Percentiles rank a stretch among this genome's conserved stretches.
These are phyloP conservation scores for Citrus medica DNA, from an alignment of 345 rosid genomes.

Conservation along the genomic window DNA sequence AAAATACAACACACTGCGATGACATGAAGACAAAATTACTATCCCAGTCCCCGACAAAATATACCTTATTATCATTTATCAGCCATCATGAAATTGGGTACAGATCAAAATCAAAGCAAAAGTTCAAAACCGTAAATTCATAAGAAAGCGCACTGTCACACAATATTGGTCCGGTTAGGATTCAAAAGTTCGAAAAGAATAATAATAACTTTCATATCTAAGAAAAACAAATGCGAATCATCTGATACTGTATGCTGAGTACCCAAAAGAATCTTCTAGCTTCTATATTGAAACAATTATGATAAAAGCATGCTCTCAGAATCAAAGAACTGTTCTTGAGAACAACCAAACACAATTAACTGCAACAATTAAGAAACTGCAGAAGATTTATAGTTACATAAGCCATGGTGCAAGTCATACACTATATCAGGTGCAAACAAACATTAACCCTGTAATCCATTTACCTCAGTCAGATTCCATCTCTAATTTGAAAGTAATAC, in stretches of 20 bases:
- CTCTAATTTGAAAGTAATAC: background rate
- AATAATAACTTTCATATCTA: background rate
- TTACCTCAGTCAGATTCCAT: background rate
- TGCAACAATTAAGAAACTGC: background rate
- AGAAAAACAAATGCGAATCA: background rate
- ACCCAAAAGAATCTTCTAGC: background rate
- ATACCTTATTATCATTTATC: background rate
- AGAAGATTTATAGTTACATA: background rate
- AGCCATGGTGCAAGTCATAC: background rate
- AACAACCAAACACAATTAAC: background rate
- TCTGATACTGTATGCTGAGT: background rate
- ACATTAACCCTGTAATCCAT: background rate
- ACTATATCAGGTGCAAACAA: background rate
- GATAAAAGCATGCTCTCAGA: background rate
- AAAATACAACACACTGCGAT: background rate
- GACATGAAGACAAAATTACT: background rate
- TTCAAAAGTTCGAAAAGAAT: background rate
- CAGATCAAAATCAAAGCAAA: background rate
- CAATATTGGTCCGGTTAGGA: background rate
- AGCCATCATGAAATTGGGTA: background rate
- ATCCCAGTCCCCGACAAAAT: background rate
- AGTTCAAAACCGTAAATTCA: background rate
- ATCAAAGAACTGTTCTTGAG: background rate
- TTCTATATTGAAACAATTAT: background rate
- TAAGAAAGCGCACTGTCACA: background rate